Evolutionary conservation across 768 basidiomycete genomes (phyloP).

Genomic region (Suillus decipiens): DNA sequence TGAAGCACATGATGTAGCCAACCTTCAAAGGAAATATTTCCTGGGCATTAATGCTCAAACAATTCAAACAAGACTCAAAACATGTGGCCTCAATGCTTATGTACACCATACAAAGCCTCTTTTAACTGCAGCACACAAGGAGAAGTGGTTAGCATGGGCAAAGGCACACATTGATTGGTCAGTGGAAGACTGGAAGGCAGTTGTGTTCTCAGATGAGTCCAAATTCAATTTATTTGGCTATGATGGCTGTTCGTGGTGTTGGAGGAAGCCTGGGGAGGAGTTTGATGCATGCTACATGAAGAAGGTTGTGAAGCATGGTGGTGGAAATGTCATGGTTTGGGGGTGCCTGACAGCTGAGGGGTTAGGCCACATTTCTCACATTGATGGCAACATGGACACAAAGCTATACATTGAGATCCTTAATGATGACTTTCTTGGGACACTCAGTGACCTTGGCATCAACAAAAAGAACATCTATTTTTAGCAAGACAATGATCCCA

Average conservation of each 20-base stretch:
- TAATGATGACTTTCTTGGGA: conserved; percentile 30
- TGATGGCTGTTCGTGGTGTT: conserved; percentile 34
- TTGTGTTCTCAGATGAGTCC: conserved; percentile 37
- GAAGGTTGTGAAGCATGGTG: conserved; percentile 38
- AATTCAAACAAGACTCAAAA: no score
- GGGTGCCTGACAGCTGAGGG: conserved; percentile 33
- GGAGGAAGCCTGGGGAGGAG: conserved; percentile 29
- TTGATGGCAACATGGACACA: conserved; percentile 35
- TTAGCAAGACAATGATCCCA: conserved; percentile 41
- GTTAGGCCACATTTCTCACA: conserved; percentile 28
- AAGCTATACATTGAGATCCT: conserved; percentile 31
- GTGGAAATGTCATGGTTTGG: conserved; percentile 39
- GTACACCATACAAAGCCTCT: no score
- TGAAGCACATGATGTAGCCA: no score
- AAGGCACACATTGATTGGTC: conserved; percentile 26
- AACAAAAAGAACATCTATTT: conserved; percentile 20
- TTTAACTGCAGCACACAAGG: no score
- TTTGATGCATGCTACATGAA: conserved; percentile 23
- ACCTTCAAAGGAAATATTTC: no score
- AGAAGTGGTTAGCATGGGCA: conserved; percentile 20
- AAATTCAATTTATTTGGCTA: conserved; percentile 35
- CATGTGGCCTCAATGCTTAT: no score
- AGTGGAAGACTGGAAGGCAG: conserved; percentile 28
- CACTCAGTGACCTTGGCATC: no score
- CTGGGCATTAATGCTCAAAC: no score